Base-by-base conservation (phyloP, 495 filamentous ascomycete genomes). In the Apodospora peruviana region DNA sequence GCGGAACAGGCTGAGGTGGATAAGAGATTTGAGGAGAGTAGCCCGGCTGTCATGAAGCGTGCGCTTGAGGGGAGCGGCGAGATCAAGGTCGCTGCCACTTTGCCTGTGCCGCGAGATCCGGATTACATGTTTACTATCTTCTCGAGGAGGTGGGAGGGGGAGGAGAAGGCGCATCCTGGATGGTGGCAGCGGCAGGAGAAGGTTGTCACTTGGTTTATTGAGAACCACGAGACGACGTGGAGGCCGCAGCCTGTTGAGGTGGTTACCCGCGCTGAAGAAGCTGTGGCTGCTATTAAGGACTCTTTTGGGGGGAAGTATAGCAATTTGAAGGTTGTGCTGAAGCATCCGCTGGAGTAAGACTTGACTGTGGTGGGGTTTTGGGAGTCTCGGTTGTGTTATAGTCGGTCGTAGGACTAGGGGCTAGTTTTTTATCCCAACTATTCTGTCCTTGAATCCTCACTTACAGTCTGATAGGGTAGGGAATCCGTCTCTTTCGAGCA, bases 311-410 rank as follows among this genome's bases (percentile, higher is more conserved):
- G 48, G 12, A 51, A 39, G 44, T 18, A 42, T 12, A 43, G 48
- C 20, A 23, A 41, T 4, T 24, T 51, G 39, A 56, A 51, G 44
- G 44, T 56, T 22, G 27, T 47, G n/a, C 34, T 56, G 17, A 12
- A 51, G 29, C 53, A 56, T 48, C 48, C 53, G 5, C 24, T 56
- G n/a, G n/a, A n/a, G n/a, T n/a, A n/a, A n/a, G n/a, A n/a, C n/a
- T n/a, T n/a, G n/a, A n/a, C n/a, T n/a, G n/a, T n/a, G n/a, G n/a
- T n/a, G n/a, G n/a, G n/a, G n/a, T n/a, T n/a, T n/a, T n/a, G n/a
- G n/a, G n/a, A n/a, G n/a, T n/a, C n/a, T n/a, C n/a, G n/a, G n/a
- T n/a, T n/a, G n/a, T n/a, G n/a, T n/a, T n/a, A n/a, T n/a, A n/a
- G n/a, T n/a, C n/a, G n/a, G n/a, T n/a, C n/a, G n/a, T n/a, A n/a